Conservation (phyloP, 345 rosid genomes). For the Populus pruinosa region DNA sequence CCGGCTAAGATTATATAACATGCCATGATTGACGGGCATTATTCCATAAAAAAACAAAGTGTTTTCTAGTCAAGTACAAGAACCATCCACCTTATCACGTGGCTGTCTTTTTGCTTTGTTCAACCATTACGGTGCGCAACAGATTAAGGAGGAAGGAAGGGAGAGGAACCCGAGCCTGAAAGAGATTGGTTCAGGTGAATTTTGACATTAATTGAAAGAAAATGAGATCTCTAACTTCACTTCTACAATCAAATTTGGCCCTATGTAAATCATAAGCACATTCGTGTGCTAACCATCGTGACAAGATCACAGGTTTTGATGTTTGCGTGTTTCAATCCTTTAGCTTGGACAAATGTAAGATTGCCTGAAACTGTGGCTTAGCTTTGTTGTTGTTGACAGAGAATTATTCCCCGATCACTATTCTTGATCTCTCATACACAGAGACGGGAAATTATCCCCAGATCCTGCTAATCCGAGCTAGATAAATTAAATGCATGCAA, state of each 20-base stretch:
- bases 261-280: background rate
- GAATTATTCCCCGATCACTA: too few species aligned
- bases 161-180: background rate
- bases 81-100: slow-evolving; percentile 3
- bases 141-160: background rate
- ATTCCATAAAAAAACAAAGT: slow-evolving; percentile 8
- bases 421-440: too few species aligned
- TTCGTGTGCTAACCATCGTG: background rate
- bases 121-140: slow-evolving; percentile 5
- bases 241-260: too few species aligned
- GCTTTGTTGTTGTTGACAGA: too few species aligned
- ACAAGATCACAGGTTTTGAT: background rate
- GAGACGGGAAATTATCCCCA: too few species aligned
- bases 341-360: too few species aligned
- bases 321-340: too few species aligned
- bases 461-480: too few species aligned
- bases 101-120: slow-evolving; percentile 16
- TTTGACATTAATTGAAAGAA: too few species aligned
- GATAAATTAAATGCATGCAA: too few species aligned
- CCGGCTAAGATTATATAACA: background rate
- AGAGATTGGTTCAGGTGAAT: background rate
- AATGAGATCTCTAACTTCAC: too few species aligned
- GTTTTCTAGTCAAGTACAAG: background rate
- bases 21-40: slow-evolving; percentile 12
- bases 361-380: too few species aligned